These are phyloP conservation scores for Leccinum variicolor DNA, from an alignment of 768 basidiomycete genomes.

Conservation along the genomic window DNA sequence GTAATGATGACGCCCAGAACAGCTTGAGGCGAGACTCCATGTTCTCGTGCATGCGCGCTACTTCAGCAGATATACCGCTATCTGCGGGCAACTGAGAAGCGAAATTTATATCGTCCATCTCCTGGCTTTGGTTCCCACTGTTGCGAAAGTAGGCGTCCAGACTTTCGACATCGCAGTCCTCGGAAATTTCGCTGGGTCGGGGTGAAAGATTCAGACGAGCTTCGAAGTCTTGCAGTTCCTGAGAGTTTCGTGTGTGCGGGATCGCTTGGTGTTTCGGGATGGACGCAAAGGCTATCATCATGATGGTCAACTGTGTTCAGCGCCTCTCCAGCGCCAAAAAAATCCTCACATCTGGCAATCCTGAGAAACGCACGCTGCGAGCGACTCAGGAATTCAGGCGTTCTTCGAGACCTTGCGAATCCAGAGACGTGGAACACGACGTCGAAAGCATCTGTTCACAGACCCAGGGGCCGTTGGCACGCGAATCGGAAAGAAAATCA, in stretches of 20 bases:
- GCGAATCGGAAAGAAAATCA: not conserved
- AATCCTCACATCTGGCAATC: conserved; percentile 64
- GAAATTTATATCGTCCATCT: conserved; percentile 12
- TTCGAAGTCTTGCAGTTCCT: conserved; percentile 31
- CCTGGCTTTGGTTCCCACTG: conserved; percentile 19
- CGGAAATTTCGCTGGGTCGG: conserved; percentile 54
- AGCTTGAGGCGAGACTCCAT: conserved; percentile 72
- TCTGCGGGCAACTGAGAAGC: conserved; percentile 21
- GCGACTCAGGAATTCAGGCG: conserved; percentile 60
- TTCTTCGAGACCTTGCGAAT: conserved; percentile 60
- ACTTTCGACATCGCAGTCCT: conserved; percentile 53
- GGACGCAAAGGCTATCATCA: conserved; percentile 60
- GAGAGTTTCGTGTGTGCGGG: conserved; percentile 11
- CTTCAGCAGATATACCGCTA: conserved; percentile 23
- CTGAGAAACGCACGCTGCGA: conserved; percentile 74
- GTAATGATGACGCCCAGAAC: conserved; percentile 76
- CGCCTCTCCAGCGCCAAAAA: not conserved
- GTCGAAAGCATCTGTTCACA: conserved; percentile 53
- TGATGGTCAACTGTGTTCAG: conserved; percentile 1
- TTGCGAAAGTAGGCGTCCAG: conserved; percentile 52
- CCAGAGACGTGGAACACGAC: conserved; percentile 76
- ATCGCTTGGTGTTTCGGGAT: conserved; percentile 55
- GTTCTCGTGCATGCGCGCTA: conserved; percentile 66
- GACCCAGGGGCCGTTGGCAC: not conserved
- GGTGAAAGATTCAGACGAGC: conserved; percentile 46